These are phyloP conservation scores for Nasturtium officinale DNA, from an alignment of 345 rosid species.

Conservation along the genomic window DNA sequence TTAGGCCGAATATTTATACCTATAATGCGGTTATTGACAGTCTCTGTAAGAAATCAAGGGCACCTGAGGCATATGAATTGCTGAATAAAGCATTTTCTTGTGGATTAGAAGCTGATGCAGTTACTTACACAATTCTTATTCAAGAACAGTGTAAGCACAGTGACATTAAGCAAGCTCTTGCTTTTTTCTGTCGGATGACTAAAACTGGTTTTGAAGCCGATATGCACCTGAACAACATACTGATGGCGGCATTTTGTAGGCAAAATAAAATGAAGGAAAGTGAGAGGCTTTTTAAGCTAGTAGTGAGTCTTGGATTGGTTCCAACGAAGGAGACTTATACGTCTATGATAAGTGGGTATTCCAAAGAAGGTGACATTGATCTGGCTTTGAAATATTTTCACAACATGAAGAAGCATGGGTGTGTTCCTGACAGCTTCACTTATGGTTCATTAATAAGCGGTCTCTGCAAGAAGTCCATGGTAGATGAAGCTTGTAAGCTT, in stretches of 20 bases:
- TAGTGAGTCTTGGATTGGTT: slow-evolving; percentile 54
- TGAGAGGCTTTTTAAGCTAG: slow-evolving; percentile 60
- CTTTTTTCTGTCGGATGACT: slow-evolving; percentile 60
- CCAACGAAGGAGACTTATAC: slow-evolving; percentile 92
- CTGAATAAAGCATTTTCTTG: slow-evolving; percentile 50
- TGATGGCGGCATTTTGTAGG: slow-evolving; percentile 76
- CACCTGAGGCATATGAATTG: slow-evolving; percentile 63
- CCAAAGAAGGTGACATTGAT: slow-evolving; percentile 57
- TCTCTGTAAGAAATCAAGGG: slow-evolving; percentile 68
- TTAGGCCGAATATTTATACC: slow-evolving; percentile 62
- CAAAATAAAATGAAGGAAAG: slow-evolving; percentile 68
- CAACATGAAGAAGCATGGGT: slow-evolving; percentile 62
- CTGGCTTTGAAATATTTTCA: slow-evolving; percentile 56
- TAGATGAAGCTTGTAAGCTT: slow-evolving; percentile 66
- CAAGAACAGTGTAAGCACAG: slow-evolving; percentile 65
- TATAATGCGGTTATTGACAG: slow-evolving; percentile 64
- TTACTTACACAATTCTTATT: slow-evolving; percentile 84
- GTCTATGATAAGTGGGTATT: slow-evolving; percentile 77
- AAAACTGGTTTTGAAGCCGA: slow-evolving; percentile 69
- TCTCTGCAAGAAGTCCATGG: slow-evolving; percentile 77
- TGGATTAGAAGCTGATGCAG: slow-evolving; percentile 72
- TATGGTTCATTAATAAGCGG: slow-evolving; percentile 87
- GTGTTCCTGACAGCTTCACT: slow-evolving; percentile 69
- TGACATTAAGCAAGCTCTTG: slow-evolving; percentile 57
- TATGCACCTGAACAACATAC: slow-evolving; percentile 60